Percentiles rank a stretch among this genome's conserved stretches.
Evolutionary conservation across 257 asterid species (phyloP).

Genomic region (Nicotiana sylvestris): DNA sequence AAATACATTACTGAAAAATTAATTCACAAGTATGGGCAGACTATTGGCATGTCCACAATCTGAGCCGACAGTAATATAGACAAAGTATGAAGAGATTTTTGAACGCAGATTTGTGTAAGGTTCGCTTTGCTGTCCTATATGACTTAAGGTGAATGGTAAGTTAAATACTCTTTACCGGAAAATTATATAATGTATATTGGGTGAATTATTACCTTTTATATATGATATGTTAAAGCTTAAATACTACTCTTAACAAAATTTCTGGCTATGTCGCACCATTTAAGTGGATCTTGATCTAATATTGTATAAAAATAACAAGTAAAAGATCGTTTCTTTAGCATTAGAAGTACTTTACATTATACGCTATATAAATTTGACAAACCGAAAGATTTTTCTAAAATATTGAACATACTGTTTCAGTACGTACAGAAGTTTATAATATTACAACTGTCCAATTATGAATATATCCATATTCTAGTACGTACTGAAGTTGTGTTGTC

Average conservation of each 20-base stretch:
- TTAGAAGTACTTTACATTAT: background rate
- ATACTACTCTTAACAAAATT: background rate
- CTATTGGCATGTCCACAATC: background rate
- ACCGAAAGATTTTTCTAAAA: too few relatives aligned
- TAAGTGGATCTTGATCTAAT: background rate
- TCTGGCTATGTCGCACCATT: background rate
- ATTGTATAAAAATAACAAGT: background rate
- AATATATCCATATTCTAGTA: background rate
- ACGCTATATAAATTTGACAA: background rate
- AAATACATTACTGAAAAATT: background rate
- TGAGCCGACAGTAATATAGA: background rate
- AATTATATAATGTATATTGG: too few relatives aligned
- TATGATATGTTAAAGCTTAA: too few relatives aligned
- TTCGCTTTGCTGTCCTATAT: background rate
- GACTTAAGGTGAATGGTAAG: too few relatives aligned
- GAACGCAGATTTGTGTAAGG: background rate
- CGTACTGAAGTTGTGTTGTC: background rate
- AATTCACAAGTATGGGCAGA: background rate
- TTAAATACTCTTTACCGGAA: too few relatives aligned
- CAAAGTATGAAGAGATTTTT: background rate
- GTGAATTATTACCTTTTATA: too few relatives aligned
- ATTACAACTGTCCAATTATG: slow-evolving; percentile 1
- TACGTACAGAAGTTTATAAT: background rate
- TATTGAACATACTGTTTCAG: background rate
- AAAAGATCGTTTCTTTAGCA: background rate